Percentiles rank a stretch among this genome's conserved stretches.
These are phyloP conservation scores for Yamadazyma trypodendri DNA, from an alignment of 1,139 yeast genomes.

Conservation along the genomic window DNA sequence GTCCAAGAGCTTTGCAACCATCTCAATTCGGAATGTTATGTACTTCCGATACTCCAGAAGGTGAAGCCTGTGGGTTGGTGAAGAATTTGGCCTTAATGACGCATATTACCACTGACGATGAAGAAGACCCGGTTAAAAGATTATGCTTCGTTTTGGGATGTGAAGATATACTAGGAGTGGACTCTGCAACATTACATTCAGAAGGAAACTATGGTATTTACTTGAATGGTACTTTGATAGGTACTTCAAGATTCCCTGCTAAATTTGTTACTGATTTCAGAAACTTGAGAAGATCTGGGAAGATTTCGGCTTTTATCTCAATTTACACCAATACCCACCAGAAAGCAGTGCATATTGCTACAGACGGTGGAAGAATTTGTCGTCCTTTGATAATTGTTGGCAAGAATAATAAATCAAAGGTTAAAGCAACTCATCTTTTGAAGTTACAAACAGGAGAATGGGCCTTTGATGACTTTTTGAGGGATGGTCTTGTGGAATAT, in stretches of 20 bases:
- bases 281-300: conserved; percentile 77
- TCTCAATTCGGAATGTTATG: conserved; percentile 99
- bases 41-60: conserved; percentile 99
- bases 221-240: conserved; percentile 90
- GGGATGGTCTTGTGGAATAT: conserved; percentile 87
- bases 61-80: conserved; percentile 99
- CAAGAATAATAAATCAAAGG: conserved; percentile 66
- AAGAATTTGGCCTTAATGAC: conserved; percentile 97
- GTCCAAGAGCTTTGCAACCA: conserved; percentile 98
- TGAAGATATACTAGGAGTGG: conserved; percentile 78
- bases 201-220: conserved; percentile 79
- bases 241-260: conserved; percentile 83
- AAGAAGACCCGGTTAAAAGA: conserved; percentile 80
- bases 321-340: conserved; percentile 90
- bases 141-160: conserved; percentile 85
- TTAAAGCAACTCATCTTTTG: conserved; percentile 65
- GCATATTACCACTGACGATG: conserved; percentile 97
- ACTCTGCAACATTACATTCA: conserved; percentile 79
- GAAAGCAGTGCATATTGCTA: conserved; percentile 91
- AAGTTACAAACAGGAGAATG: conserved; percentile 66
- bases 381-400: conserved; percentile 88
- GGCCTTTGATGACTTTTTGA: conserved; percentile 86
- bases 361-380: conserved; percentile 98
- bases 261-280: conserved; percentile 80
- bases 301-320: conserved; percentile 85